Percentiles rank a stretch among this genome's conserved stretches.
Evolutionary conservation across 169 alveolate genomes (phyloP).

Genomic region (Plasmodium adleri): DNA sequence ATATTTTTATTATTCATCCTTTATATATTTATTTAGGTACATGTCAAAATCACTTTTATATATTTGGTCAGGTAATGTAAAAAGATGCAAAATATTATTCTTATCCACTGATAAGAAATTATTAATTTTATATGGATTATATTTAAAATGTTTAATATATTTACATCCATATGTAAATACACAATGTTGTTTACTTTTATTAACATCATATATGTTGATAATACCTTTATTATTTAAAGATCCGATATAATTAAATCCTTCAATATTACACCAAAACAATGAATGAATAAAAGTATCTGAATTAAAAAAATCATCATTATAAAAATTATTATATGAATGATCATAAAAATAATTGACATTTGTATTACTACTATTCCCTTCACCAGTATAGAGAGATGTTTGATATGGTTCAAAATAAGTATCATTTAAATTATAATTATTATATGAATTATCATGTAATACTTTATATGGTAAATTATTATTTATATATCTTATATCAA

Average conservation of each 20-base stretch:
- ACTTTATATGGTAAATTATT: slow-evolving; percentile 61
- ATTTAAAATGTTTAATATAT: slow-evolving; percentile 37
- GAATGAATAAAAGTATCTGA: slow-evolving; percentile 62
- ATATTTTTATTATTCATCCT: slow-evolving; percentile 14
- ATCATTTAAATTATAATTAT: slow-evolving; percentile 30
- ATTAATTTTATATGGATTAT: slow-evolving; percentile 48
- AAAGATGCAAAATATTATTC: slow-evolving; percentile 34
- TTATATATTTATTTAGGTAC: slow-evolving; percentile 25
- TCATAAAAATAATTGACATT: slow-evolving; percentile 59
- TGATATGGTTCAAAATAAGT: slow-evolving; percentile 55
- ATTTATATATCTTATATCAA: slow-evolving; percentile 47
- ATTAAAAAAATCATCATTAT: slow-evolving; percentile 46
- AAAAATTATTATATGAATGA: slow-evolving; percentile 52
- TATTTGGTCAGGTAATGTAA: slow-evolving; percentile 60
- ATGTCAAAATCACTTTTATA: slow-evolving; percentile 59
- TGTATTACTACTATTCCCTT: slow-evolving; percentile 9
- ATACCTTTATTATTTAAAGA: slow-evolving; percentile 61
- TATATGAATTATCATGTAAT: slow-evolving; percentile 54
- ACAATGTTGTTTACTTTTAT: slow-evolving; percentile 58
- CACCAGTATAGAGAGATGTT: slow-evolving; percentile 28
- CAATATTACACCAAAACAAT: slow-evolving; percentile 63
- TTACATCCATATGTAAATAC: slow-evolving; percentile 56
- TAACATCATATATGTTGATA: slow-evolving; percentile 41
- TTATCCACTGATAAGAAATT: slow-evolving; percentile 56
- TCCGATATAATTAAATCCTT: slow-evolving; percentile 61